A percentile compares a stretch with the other conserved stretches of the same genome.
Conservation (phyloP, 2,329 filamentous ascomycete species). For the Penicillium sp. region DNA sequence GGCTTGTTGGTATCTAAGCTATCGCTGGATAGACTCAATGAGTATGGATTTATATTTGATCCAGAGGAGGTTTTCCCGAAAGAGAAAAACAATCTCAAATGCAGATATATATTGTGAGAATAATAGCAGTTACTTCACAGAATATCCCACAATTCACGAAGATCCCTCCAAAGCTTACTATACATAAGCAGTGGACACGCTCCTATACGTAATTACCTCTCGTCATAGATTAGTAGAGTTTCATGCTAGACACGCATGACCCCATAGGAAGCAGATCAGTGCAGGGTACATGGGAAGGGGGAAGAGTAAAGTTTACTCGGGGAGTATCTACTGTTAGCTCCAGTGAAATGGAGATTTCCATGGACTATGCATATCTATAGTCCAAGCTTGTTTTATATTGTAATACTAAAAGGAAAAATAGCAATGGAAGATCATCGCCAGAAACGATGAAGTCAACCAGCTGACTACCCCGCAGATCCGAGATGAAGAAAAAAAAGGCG, state of each 20-base stretch:
- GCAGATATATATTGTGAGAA: too few species aligned
- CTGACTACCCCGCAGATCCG: conserved; percentile 26
- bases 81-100: too few species aligned
- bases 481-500: conserved; percentile 8
- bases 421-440: background rate
- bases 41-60: too few species aligned
- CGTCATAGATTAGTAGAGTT: background rate
- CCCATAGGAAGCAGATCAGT: conserved; percentile 10
- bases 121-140: background rate
- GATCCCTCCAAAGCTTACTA: background rate
- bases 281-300: conserved; percentile 8
- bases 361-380: background rate
- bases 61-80: too few species aligned
- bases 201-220: background rate
- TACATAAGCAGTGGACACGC: background rate
- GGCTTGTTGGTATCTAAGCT: too few species aligned
- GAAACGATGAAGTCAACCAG: conserved; percentile 3
- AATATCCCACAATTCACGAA: background rate
- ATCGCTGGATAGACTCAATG: too few species aligned
- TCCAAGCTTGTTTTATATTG: background rate
- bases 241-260: background rate
- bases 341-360: background rate
- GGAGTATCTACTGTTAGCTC: conserved; percentile 17
- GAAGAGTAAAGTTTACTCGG: conserved; percentile 21
- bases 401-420: background rate